These are phyloP conservation scores for Helicostylum pulchrum DNA, from an alignment of 192 early-diverging fungal species.

Conservation along the genomic window DNA sequence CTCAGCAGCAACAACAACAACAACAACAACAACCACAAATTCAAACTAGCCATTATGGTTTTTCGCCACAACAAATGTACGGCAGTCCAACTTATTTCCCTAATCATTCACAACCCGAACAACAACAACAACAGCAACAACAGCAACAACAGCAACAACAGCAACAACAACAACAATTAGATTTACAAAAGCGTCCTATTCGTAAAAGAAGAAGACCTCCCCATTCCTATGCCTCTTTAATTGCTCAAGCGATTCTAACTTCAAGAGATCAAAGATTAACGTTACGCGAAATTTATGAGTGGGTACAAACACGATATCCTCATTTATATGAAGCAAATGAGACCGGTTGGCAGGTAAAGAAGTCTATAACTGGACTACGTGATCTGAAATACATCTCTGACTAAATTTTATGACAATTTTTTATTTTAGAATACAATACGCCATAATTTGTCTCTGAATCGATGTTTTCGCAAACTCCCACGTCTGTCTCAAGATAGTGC, in stretches of 20 bases:
- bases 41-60: not conserved
- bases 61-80: conserved; percentile 9
- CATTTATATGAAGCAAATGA: conserved; percentile 66
- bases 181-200: conserved; percentile 14
- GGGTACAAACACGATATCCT: conserved; percentile 69
- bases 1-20: not conserved
- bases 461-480: conserved; percentile 72
- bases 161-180: conserved; percentile 12
- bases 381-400: conserved; percentile 1
- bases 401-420: not conserved
- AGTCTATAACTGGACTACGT: not conserved
- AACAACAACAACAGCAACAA: conserved; percentile 11
- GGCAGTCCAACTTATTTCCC: conserved; percentile 7
- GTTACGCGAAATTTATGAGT: conserved; percentile 83
- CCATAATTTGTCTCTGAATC: conserved; percentile 88
- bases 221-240: conserved; percentile 77
- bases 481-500: conserved; percentile 42
- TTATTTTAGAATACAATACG: conserved; percentile 81
- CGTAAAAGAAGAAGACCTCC: conserved; percentile 51
- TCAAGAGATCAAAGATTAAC: conserved; percentile 61
- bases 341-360: conserved; percentile 77
- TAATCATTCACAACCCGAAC: not conserved
- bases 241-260: conserved; percentile 75
- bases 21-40: no score
- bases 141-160: conserved; percentile 6